phyloP scores from a whole-genome alignment of 352 stramenopile genomes.

The Phytophthora pisi region DNA sequence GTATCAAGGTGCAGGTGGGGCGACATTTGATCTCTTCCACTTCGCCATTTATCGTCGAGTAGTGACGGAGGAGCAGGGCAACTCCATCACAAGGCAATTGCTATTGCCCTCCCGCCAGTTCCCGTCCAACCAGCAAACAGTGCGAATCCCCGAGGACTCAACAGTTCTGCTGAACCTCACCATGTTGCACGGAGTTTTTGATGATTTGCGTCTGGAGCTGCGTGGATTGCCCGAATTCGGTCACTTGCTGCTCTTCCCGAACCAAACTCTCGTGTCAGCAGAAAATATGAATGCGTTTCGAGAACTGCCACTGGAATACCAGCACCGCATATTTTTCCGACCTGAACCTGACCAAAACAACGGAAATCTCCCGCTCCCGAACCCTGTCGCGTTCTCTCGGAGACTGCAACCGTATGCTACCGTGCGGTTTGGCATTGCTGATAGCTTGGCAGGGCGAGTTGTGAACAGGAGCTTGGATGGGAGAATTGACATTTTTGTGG shows the following conservation, averaged over 20 bases:
- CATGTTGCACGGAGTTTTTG: constrained; percentile 64
- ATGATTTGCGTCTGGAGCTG: constrained; percentile 64
- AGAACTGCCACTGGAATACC: constrained; percentile 47
- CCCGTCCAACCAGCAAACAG: constrained; percentile 29
- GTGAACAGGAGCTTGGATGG: constrained; percentile 41
- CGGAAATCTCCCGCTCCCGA: constrained; percentile 45
- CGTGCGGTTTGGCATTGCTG: constrained; percentile 41
- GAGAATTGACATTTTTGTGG: constrained; percentile 62
- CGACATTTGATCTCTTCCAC: constrained; percentile 75
- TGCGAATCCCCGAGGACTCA: constrained; percentile 55
- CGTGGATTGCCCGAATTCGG: constrained; percentile 51
- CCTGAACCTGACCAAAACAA: constrained; percentile 54
- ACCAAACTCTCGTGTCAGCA: constrained; percentile 44
- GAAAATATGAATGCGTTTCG: constrained; percentile 50
- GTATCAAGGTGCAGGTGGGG: constrained; percentile 52
- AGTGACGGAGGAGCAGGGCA: constrained; percentile 32
- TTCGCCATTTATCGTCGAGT: constrained; percentile 66
- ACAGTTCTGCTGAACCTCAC: constrained; percentile 52
- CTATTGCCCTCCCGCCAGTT: constrained; percentile 56
- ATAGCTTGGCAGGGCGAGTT: constrained; percentile 31
- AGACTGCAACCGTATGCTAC: constrained; percentile 42
- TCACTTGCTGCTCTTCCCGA: constrained; percentile 56
- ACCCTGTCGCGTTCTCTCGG: constrained; percentile 44
- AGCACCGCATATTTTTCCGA: constrained; percentile 59
- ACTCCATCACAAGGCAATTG: constrained; percentile 31